Evolutionary conservation across 352 stramenopile genomes (phyloP).

Genomic region (Globisporangium echinulatum): DNA sequence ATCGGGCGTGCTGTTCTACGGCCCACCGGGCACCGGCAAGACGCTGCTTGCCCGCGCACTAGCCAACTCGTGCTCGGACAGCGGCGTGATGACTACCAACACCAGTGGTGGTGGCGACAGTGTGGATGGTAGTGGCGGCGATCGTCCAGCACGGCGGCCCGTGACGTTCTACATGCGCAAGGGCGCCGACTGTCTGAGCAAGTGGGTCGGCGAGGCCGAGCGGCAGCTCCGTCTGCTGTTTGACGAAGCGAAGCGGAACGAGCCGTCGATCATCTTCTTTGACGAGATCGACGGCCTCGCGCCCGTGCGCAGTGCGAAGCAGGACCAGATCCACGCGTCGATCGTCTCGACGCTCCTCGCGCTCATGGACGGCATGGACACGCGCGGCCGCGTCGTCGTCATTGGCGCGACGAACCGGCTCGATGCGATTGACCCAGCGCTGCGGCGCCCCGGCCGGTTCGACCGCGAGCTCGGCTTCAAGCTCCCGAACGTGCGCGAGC

Average conservation of each 20-base stretch:
- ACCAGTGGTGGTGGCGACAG: constrained; percentile 4
- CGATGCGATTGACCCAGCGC: constrained; percentile 92
- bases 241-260: constrained; percentile 83
- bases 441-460: constrained; percentile 92
- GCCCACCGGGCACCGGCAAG: constrained; percentile 90
- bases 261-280: constrained; percentile 95
- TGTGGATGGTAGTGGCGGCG: constrained; percentile 3
- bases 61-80: constrained; percentile 78
- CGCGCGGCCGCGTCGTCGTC: constrained; percentile 91
- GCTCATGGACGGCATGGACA: constrained; percentile 90
- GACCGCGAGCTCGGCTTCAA: constrained; percentile 90
- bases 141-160: constrained; percentile 26
- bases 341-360: constrained; percentile 91
- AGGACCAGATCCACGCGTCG: constrained; percentile 92
- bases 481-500: constrained; percentile 75
- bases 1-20: constrained; percentile 86
- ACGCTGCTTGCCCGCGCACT: constrained; percentile 86
- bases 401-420: constrained; percentile 98
- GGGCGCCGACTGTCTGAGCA: constrained; percentile 86
- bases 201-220: constrained; percentile 92
- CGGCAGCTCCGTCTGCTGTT: constrained; percentile 88
- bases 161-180: constrained; percentile 95
- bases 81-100: constrained; percentile 5
- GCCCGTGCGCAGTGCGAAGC: constrained; percentile 88
- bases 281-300: constrained; percentile 93